Base-by-base conservation (phyloP, 2,329 filamentous ascomycete genomes). In the Microcyclospora pomicola region DNA sequence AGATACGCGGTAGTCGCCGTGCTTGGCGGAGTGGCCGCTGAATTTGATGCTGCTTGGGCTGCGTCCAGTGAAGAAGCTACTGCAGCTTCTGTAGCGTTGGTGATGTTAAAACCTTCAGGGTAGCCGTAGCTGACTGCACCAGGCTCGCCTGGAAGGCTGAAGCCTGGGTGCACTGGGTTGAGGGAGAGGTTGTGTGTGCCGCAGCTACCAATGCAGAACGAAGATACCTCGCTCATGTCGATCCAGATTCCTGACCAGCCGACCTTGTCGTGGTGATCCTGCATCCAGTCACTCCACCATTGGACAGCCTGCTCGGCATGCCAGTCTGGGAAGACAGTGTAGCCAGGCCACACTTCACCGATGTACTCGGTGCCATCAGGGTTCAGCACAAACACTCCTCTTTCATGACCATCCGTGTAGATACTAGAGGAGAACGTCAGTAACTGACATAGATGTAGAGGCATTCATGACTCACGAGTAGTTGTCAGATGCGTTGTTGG, bases 151-250 rank as follows among this genome's bases (percentile, higher is more conserved):
- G 77, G 77, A 1, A 84, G 67, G 5, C 52, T 45, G 51, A 82
- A 83, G 0, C 72, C 65, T 5, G 77, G 77, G 50, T 82, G 78
- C 0, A 73, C 75, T 1, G 80, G 80, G 52, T 85, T 83, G 33
- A 79, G 53, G 2, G 70, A 71, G 31, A 82, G 55, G 36, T 80
- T 77, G 1, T 65, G 65, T 15, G 69, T 74, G 15, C 82, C 82
- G 49, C 82, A 86, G 46, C 73, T 80, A 3, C 82, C 81, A 7
- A 79, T 67, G 47, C 81, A 86, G 61, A 78, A 77, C 0, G 71
- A 75, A 6, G 69, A 69, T 2, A 71, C 72, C 48, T 77, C 74
- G 33, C 57, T 68, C 72, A 77, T 77, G 41, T 77, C 74, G 40
- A 76, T 69, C 74, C 73, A 76, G 42, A 67, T 62, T 3, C 64